phyloP scores from a whole-genome alignment of 768 basidiomycete genomes.

The Psilocybe cyanescens region DNA sequence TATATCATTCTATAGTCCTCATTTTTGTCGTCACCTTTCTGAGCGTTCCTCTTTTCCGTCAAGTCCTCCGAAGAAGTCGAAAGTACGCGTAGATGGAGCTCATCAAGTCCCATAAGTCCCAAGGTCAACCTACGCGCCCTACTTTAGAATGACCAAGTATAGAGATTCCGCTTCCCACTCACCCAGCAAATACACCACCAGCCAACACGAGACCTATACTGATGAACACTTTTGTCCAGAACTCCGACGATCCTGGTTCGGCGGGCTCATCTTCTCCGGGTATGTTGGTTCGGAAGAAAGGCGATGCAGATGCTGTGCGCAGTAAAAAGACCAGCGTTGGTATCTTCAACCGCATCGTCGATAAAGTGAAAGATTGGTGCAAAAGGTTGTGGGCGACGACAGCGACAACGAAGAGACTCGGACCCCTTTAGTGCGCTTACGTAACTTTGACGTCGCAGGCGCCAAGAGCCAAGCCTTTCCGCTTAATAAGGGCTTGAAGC shows the following conservation, averaged over 20 bases:
- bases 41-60: conserved; percentile 69
- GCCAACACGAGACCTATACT: conserved; percentile 74
- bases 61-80: conserved; percentile 79
- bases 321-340: conserved; percentile 26
- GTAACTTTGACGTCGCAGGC: neutral
- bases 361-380: neutral
- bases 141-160: neutral
- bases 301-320: conserved; percentile 28
- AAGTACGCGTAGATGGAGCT: conserved; percentile 87
- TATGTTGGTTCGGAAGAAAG: conserved; percentile 18
- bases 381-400: neutral
- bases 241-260: conserved; percentile 59
- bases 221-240: conserved; percentile 74
- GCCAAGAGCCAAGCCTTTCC: neutral
- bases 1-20: neutral
- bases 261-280: conserved; percentile 21
- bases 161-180: conserved; percentile 20
- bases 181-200: conserved; percentile 96
- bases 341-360: conserved; percentile 5
- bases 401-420: neutral
- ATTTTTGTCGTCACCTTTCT: conserved; percentile 50
- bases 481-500: no score
- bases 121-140: conserved; percentile 69
- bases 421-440: neutral
- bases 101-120: conserved; percentile 93